Base-by-base conservation (phyloP, 2,329 filamentous ascomycete genomes). In the Ophiosphaerella korrae region DNA sequence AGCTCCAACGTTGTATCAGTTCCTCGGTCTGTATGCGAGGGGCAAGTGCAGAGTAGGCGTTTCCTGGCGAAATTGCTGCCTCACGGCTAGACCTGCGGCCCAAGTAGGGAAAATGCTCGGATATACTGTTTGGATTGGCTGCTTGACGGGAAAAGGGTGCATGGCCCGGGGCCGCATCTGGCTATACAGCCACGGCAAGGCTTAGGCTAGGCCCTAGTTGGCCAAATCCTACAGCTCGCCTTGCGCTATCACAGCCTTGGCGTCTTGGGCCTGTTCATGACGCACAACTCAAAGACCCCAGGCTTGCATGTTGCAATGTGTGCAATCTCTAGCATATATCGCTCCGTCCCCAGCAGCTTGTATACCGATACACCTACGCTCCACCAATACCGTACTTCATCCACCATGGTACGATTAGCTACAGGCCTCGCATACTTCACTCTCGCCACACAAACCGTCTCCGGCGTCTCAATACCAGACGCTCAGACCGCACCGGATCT, bases 381-480 rank as follows among this genome's bases (percentile, higher is more conserved):
- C 26, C 26, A 1, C 11, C 26, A 6, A 29, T 29, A 29, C 26
- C 26, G 26, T 7, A 29, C 18, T 37, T n/a, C 45, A 57, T 29
- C 34, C 35, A 31, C 48, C 55, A 43, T 26, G 39, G 40, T 49
- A 16, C 40, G 39, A 43, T 71, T 71, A 70, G 57, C 57, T 11
- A 71, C 18, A 32, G 8, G 60, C 18, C 45, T 71, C 44, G 52
- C 70, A 13, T 66, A 53, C 40, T 7, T 64, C 42, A 50, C 63
- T 18, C 34, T 67, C 31, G 60, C 55, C 41, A 55, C 55, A 52
- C 63, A 65, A 40, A 45, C 53, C 41, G 50, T 60, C 42, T 63
- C 53, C 35, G 64, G 63, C 16, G 61, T 57, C 11, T 71, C 69
- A 7, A 52, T 73, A 48, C 64, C 68, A 13, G 61, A 70, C 32